Evolutionary conservation across 345 rosid species (phyloP), one percentile per base, ranked within the genome.

Genomic region (Lepidium sativum): DNA sequence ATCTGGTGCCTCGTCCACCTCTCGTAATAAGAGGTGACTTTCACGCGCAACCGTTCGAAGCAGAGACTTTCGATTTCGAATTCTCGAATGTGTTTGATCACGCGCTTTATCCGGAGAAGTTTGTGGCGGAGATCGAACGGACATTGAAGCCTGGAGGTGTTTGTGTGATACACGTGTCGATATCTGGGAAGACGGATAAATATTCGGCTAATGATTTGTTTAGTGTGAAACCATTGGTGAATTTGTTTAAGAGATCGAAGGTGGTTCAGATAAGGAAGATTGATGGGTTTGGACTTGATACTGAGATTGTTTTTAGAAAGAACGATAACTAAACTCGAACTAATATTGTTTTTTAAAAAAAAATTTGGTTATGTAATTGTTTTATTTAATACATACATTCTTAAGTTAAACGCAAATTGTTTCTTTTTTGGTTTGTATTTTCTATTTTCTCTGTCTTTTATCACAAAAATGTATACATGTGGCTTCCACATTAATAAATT

Each of bases 21-120:
- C 76, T 87, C 1, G 98, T 92, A 8, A 41, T 89, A 0, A 34
- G 74, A 57, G 98, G 98, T 1, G 98, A 92, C 77, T 87, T 92
- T 74, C 98, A 92, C 60, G 68, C 56, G 13, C 98, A 89, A 77
- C 97, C 96, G 15, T 92, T 92, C 67, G 74, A 55, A 0, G 70
- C 81, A 39, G 85, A 68, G 5, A 86, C 77, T 0, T 92, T 92
- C 71, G 92, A 89, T 71, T 87, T 92, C 59, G 97, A 92, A 57
- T 89, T 92, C 82, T 89, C 98, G 0, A 92, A 92, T 78, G 95
- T 86, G 74, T 92, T 92, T 67, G 98, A 92, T 60, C 97, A 92
- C 83, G 98, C 97, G 76, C 86, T 89, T 12, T 86, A 78, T 56
- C 98, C 96, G 74, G 69, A 75, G 6, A 82, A 74, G 83, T 92